Conservation (phyloP, 2,329 filamentous ascomycete species). For the Leptographium galeiforme region DNA sequence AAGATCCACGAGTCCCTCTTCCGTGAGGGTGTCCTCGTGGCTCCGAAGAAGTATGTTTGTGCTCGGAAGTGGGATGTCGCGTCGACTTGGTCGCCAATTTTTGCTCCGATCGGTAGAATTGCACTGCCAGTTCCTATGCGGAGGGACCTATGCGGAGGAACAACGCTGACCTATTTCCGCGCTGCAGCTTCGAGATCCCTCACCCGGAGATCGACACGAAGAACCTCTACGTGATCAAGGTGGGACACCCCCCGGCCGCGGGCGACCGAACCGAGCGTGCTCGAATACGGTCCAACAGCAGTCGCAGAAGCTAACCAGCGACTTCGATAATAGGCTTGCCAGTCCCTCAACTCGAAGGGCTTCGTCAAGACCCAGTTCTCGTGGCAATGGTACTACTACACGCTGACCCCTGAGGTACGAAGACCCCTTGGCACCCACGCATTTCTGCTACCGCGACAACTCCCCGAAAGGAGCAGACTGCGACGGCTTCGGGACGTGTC, state of each 20-base stretch:
- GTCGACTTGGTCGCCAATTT: too few species aligned
- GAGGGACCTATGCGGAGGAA: neutral
- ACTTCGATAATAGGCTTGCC: conserved; percentile 46
- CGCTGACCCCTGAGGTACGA: conserved; percentile 39
- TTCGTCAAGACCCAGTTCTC: conserved; percentile 99
- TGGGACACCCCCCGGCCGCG: neutral
- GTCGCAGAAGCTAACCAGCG: neutral
- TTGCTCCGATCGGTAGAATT: neutral
- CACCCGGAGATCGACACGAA: conserved; percentile 98
- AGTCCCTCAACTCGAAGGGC: conserved; percentile 95
- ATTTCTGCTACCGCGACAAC: neutral
- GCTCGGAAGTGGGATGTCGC: too few species aligned
- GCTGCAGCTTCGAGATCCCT: conserved; percentile 19
- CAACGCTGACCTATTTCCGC: neutral
- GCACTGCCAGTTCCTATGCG: neutral
- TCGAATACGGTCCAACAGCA: neutral
- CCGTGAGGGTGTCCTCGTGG: conserved; percentile 84
- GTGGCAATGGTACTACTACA: conserved; percentile 99
- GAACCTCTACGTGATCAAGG: conserved; percentile 98
- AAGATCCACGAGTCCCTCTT: conserved; percentile 98
- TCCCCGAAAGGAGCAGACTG: neutral
- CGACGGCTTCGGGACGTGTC: too few species aligned
- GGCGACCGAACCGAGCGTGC: neutral
- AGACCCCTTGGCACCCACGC: neutral
- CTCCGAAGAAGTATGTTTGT: conserved; percentile 64